Base-by-base conservation (phyloP, 139 green algal genomes). In the Haematococcus sp. region DNA sequence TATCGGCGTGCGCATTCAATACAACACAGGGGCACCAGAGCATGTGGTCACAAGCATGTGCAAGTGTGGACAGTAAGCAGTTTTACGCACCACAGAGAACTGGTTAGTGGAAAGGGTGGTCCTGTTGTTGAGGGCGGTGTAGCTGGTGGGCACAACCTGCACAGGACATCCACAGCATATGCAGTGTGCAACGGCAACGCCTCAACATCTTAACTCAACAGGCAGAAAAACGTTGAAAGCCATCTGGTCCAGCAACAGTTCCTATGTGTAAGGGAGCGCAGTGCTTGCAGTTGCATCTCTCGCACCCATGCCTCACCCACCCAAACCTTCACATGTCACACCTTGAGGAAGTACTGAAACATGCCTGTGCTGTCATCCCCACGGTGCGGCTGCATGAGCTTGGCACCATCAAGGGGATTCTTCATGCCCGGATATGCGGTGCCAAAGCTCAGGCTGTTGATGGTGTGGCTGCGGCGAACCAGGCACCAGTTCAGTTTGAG, bases 321-420 rank as follows among this genome's bases (percentile, higher is more conserved):
- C 35, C 0, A 5, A 3, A 4, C 40, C 40, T 1, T 25, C 23
- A 51, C 1, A 33, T 28, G 2, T 15, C 54, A 3, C 27, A 95
- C 91, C 85, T 98, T 99, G 2, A 98, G 80, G 74, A 98, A 98
- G 77, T 99, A 99, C 73, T 99, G 94, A 81, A 88, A 97, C 88
- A 95, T 92, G 71, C 93, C 94, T 20, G 81, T 87, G 28, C 30
- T 67, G 25, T 67, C 70, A 16, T 73, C 63, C 17, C 63, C 52
- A 58, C 23, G 44, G 22, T 71, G 71, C 13, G 63, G 52, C 43
- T 77, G 73, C 31, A 74, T 75, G 13, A 73, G 40, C 17, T 71
- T 74, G 23, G 81, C 78, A 5, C 79, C 77, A 68, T 97, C 93
- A 76, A 97, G 83, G 22, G 93, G 93, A 77, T 97, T 97, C 31